Conservation (phyloP, 768 basidiomycete genomes). For the Gelatoporia subvermispora region DNA sequence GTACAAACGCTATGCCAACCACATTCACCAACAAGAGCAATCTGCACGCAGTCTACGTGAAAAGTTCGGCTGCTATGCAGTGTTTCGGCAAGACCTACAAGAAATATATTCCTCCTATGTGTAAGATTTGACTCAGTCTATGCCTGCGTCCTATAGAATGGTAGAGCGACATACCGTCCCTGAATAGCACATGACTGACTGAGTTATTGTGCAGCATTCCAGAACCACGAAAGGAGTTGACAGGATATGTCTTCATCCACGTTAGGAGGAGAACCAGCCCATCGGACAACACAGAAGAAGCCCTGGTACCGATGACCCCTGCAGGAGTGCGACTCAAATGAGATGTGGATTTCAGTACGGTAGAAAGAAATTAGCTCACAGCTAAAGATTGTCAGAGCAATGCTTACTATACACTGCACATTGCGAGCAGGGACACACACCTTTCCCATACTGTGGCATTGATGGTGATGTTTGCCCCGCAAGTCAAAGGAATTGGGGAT, state of each 20-base stretch:
- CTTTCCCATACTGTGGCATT: not conserved
- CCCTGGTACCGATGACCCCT: slow-evolving; percentile 12
- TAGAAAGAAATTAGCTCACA: not conserved
- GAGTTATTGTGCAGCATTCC: not conserved
- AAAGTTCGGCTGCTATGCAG: not conserved
- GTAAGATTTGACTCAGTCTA: not conserved
- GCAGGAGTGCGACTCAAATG: no score
- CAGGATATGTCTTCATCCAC: slow-evolving; percentile 9
- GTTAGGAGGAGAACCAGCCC: slow-evolving; percentile 12
- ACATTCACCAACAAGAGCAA: slow-evolving; percentile 1
- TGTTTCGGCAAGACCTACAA: not conserved
- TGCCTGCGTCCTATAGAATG: not conserved
- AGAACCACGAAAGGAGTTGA: not conserved
- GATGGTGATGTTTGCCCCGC: slow-evolving; percentile 1
- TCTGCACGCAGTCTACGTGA: not conserved
- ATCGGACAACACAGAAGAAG: slow-evolving; percentile 10
- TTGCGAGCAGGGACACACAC: no score
- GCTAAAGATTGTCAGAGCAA: not conserved
- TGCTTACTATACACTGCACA: not conserved
- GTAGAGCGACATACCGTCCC: not conserved
- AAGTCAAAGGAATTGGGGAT: not conserved
- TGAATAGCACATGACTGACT: not conserved
- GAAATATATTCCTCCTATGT: not conserved
- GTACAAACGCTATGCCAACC: not conserved
- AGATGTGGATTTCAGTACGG: not conserved